Evolutionary conservation across 2,329 filamentous ascomycete genomes (phyloP).

Genomic region (Venturia oleaginea): DNA sequence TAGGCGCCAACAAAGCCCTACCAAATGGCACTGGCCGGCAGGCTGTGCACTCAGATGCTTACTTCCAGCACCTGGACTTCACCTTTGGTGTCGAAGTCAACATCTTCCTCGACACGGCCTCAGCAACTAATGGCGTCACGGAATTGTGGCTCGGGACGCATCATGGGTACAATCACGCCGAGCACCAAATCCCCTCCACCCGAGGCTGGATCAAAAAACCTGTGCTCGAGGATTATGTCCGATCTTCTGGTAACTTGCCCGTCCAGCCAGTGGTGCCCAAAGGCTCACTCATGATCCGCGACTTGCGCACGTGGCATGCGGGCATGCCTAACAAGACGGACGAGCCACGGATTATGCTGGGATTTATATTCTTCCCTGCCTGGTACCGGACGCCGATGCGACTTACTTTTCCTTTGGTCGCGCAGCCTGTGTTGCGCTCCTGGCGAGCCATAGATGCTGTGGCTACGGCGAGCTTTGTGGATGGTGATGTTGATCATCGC

Average conservation of each 20-base stretch:
- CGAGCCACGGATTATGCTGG: slow-evolving; percentile 23
- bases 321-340: slow-evolving; percentile 51
- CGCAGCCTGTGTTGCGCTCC: too few species aligned
- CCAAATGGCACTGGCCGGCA: too few species aligned
- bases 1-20: too few species aligned
- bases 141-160: slow-evolving; percentile 54
- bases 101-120: slow-evolving; percentile 43
- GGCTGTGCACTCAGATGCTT: slow-evolving; percentile 51
- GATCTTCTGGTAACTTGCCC: too few species aligned
- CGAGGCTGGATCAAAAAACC: slow-evolving; percentile 39
- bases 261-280: slow-evolving; percentile 46
- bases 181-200: too few species aligned
- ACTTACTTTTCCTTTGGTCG: too few species aligned
- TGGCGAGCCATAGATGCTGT: too few species aligned
- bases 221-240: slow-evolving; percentile 37
- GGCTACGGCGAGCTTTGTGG: too few species aligned
- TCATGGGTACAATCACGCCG: slow-evolving; percentile 44
- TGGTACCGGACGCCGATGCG: slow-evolving; percentile 52
- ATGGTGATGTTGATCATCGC: too few species aligned
- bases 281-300: slow-evolving; percentile 49
- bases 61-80: slow-evolving; percentile 46
- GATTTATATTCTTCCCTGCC: slow-evolving; percentile 43
- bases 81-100: slow-evolving; percentile 50
- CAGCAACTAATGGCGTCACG: slow-evolving; percentile 45
- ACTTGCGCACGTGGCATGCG: slow-evolving; percentile 54